Percentiles rank a stretch among this genome's conserved stretches.
Conservation (phyloP, 164 flowering plant genomes). For the Malania oleifera region DNA sequence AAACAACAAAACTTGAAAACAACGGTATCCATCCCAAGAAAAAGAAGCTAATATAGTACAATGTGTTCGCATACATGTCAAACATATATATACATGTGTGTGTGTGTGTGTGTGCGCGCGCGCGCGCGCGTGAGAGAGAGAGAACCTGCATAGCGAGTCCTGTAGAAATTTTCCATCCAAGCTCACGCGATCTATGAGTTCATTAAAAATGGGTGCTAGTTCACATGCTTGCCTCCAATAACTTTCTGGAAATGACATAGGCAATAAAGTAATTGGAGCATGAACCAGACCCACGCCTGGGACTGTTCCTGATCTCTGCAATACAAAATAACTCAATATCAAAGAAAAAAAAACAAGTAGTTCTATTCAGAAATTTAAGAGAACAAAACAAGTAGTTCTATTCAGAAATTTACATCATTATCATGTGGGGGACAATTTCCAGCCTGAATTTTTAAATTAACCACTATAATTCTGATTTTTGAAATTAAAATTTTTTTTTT, state of each 20-base stretch:
- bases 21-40: no score
- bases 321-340: constrained; percentile 13
- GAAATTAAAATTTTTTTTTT: no score
- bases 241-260: constrained; percentile 59
- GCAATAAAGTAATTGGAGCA: constrained; percentile 87
- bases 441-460: neutral
- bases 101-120: no score
- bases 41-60: no score
- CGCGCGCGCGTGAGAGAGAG: no score
- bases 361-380: no score
- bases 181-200: constrained; percentile 93
- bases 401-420: neutral
- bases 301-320: constrained; percentile 76
- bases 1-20: no score
- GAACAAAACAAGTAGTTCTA: neutral
- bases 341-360: constrained; percentile 9
- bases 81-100: no score
- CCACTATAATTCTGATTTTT: neutral
- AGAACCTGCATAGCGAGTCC: constrained; percentile 77
- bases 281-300: constrained; percentile 94
- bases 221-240: constrained; percentile 87
- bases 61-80: no score
- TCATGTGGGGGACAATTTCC: neutral
- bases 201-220: constrained; percentile 85
- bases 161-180: constrained; percentile 84